Percentiles rank a stretch among this genome's conserved stretches.
These are phyloP conservation scores for Diplocarpon rosae DNA, from an alignment of 2,329 filamentous ascomycete genomes.

Conservation along the genomic window DNA sequence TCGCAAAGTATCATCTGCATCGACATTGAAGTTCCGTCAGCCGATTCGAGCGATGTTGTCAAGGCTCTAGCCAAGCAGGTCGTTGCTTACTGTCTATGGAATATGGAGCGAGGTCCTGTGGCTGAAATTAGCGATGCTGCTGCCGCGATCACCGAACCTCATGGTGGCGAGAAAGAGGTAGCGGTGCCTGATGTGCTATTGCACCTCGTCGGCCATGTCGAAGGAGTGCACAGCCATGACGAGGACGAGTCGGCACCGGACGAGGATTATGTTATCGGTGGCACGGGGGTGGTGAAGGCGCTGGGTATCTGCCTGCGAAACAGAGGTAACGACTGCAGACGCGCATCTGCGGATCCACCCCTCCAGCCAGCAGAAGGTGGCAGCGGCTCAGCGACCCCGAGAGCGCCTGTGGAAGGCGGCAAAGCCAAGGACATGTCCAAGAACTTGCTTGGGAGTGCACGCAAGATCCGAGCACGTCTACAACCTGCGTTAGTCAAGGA, in stretches of 20 bases:
- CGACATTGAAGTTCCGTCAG: constrained; percentile 78
- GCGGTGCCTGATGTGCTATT: constrained; percentile 74
- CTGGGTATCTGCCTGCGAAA: constrained; percentile 84
- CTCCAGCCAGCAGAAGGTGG: constrained; percentile 19
- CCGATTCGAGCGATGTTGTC: constrained; percentile 78
- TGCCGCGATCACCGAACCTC: constrained; percentile 24
- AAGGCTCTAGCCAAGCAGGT: constrained; percentile 88
- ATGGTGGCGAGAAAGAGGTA: constrained; percentile 38
- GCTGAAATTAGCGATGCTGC: constrained; percentile 43
- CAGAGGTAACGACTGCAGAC: constrained; percentile 52
- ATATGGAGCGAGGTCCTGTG: constrained; percentile 72
- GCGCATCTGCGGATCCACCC: constrained; percentile 23
- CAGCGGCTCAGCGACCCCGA: constrained; percentile 37
- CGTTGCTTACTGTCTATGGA: constrained; percentile 86
- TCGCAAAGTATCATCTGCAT: constrained; percentile 78
- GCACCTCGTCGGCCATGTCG: constrained; percentile 67
- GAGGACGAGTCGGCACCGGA: constrained; percentile 65
- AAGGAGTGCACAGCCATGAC: constrained; percentile 41
- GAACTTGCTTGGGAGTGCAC: constrained; percentile 73
- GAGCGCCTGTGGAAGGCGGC: constrained; percentile 33
- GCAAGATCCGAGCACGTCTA: constrained; percentile 75
- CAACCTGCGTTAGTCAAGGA: constrained; percentile 76
- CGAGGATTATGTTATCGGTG: constrained; percentile 91
- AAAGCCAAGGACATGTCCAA: constrained; percentile 91
- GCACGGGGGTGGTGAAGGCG: constrained; percentile 90